Evolutionary conservation across 2,329 filamentous ascomycete genomes (phyloP).

Genomic region (Colletotrichum sp.): DNA sequence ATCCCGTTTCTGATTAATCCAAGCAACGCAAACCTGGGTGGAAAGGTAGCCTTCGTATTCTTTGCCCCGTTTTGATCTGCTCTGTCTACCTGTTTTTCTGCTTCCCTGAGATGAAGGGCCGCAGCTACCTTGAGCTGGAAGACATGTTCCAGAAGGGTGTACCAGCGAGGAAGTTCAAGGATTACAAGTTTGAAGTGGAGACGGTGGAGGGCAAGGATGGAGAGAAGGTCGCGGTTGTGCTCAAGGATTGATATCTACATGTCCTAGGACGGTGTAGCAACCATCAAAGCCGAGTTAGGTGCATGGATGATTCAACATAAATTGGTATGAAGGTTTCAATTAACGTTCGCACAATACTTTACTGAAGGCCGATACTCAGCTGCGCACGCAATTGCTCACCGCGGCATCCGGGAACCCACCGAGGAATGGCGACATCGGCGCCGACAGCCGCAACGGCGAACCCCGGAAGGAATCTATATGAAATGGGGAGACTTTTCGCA

Average conservation of each 20-base stretch:
- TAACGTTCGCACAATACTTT: not conserved
- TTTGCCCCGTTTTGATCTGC: constrained; percentile 30
- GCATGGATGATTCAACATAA: no score
- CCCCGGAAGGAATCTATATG: not conserved
- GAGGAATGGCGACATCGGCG: not conserved
- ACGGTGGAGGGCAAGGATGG: not conserved
- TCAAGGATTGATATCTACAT: not conserved
- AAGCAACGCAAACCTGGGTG: constrained; percentile 37
- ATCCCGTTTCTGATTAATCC: constrained; percentile 30
- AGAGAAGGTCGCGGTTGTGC: not conserved
- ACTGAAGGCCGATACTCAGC: not conserved
- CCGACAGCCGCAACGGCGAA: not conserved
- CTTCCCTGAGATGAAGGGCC: constrained; percentile 36
- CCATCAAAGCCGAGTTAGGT: not conserved
- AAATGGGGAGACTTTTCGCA: not conserved
- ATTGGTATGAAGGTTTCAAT: no score
- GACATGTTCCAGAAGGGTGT: constrained; percentile 20
- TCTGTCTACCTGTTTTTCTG: constrained; percentile 31
- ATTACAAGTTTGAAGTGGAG: not conserved
- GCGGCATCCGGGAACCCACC: not conserved
- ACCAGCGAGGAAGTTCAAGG: not conserved
- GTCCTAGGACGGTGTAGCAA: not conserved
- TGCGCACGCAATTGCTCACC: not conserved
- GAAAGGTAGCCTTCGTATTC: constrained; percentile 45
- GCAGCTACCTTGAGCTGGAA: constrained; percentile 26